Conservation (phyloP, 768 basidiomycete genomes). For the Auricularia heimuer region DNA sequence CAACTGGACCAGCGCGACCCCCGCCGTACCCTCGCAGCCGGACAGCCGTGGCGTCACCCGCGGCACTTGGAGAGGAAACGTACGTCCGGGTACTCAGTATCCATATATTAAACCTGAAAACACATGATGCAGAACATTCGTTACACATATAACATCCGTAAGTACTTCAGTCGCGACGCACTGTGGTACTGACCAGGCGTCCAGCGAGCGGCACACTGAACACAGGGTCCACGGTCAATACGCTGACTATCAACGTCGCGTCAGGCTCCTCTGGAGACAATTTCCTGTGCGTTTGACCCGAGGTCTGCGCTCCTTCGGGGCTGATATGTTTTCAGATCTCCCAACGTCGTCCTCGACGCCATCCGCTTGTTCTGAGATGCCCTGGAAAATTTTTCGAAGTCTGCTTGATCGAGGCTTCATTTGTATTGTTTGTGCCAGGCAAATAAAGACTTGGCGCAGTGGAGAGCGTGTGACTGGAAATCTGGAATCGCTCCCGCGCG, state of each 20-base stretch:
- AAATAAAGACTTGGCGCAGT: too few relatives aligned
- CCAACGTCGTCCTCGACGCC: not conserved
- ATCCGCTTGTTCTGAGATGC: not conserved
- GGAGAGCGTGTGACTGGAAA: too few relatives aligned
- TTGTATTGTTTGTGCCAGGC: too few relatives aligned
- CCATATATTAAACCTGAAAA: not conserved
- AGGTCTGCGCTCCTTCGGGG: too few relatives aligned
- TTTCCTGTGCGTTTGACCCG: constrained; percentile 21
- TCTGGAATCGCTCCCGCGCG: too few relatives aligned
- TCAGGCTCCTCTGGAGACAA: constrained; percentile 35
- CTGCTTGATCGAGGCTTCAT: too few relatives aligned
- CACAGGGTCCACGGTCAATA: constrained; percentile 27
- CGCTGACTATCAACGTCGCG: constrained; percentile 32
- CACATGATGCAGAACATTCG: not conserved
- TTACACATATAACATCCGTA: not conserved
- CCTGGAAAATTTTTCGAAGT: too few relatives aligned
- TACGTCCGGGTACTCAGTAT: constrained; percentile 1
- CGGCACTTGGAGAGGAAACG: constrained; percentile 38
- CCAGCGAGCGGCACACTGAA: constrained; percentile 25
- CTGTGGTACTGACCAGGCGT: not conserved
- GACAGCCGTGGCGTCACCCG: constrained; percentile 41
- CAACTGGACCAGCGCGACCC: constrained; percentile 32
- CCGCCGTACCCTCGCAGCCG: constrained; percentile 29
- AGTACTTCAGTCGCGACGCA: not conserved
- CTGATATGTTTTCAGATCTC: not conserved